Base-by-base conservation (phyloP, 2,329 filamentous ascomycete genomes). In the Salinomyces thailandicus region DNA sequence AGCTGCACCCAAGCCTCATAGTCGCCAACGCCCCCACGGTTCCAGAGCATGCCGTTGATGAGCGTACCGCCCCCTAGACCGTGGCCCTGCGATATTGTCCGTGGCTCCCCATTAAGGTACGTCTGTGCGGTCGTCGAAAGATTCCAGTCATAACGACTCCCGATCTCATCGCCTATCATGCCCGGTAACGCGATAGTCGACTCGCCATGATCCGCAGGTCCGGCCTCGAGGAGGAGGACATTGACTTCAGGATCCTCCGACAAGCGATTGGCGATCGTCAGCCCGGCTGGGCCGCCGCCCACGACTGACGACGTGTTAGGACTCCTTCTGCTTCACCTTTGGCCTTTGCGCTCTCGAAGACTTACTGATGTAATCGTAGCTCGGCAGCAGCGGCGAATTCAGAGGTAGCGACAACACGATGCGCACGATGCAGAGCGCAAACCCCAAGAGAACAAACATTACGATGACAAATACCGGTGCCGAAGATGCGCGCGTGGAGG, bases 1-100 rank as follows among this genome's bases (percentile, higher is more conserved):
- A 79, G 54, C 18, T 61, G 54, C 31, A 66, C 68, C 75, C 75
- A 79, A 0, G 63, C 64, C 52, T 79, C 68, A 31, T 72, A 70
- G 30, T 75, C 71, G 22, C 61, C 60, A 22, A 38, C 26, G 16
- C 59, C 62, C 5, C 62, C 69, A 18, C 68, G 62, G 36, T 52
- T 53, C 45, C 47, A 59, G n/a, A 55, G 45, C 48, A 56, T 54
- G 16, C 48, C 52, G 34, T 59, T 58, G 32, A 61, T 50, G 11
- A 55, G 44, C 12, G 52, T 58, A 4, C 40, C 46, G 5, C 59
- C 58, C 9, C 58, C 58, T 1, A 61, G 45, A 3, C 50, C 58
- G 7, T 50, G 48, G 18, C 54, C 13, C 54, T 34, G 51, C n/a
- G 31, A 47, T 46, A 41, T 41, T 27, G 41, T 39, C 20, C 53